These are phyloP conservation scores for Ceratobasidium sp. DNA, from an alignment of 1,284 basidiomycete genomes.

Conservation along the genomic window DNA sequence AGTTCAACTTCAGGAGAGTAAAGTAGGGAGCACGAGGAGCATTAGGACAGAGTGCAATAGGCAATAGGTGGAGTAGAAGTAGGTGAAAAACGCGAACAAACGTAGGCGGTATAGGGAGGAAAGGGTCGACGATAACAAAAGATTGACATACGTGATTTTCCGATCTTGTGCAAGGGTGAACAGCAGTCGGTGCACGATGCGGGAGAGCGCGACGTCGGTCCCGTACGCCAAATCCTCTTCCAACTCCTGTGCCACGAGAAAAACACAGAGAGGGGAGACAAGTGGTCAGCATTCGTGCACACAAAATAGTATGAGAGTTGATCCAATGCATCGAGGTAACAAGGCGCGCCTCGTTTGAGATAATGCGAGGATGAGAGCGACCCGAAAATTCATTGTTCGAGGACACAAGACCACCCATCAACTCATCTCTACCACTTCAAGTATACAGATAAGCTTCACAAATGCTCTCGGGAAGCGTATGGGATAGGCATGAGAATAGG, in stretches of 20 bases:
- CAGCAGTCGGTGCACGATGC: conserved; percentile 79
- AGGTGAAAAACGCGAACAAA: conserved; percentile 38
- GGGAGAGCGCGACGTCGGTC: conserved; percentile 72
- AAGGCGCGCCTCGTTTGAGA: conserved; percentile 46
- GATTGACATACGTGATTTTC: conserved; percentile 76
- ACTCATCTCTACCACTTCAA: background rate
- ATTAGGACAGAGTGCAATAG: background rate
- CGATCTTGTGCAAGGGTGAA: conserved; percentile 81
- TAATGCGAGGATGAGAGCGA: conserved; percentile 33
- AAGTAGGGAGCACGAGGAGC: conserved; percentile 37
- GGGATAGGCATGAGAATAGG: conserved; percentile 43
- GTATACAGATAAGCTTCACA: background rate
- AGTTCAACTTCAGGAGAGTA: conserved; percentile 50
- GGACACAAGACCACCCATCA: conserved; percentile 42
- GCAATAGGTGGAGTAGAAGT: conserved; percentile 28
- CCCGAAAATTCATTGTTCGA: conserved; percentile 26
- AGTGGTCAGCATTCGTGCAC: background rate
- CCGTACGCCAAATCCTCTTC: conserved; percentile 79
- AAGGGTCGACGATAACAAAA: background rate
- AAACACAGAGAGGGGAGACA: conserved; percentile 6
- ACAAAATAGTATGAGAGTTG: conserved; percentile 4
- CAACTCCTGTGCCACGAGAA: conserved; percentile 68
- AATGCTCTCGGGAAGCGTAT: conserved; percentile 21
- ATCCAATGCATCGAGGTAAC: conserved; percentile 4
- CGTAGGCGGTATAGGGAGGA: background rate